These are phyloP conservation scores for Aspergillus versicolor DNA, from an alignment of 2,329 filamentous ascomycete species.

Conservation along the genomic window DNA sequence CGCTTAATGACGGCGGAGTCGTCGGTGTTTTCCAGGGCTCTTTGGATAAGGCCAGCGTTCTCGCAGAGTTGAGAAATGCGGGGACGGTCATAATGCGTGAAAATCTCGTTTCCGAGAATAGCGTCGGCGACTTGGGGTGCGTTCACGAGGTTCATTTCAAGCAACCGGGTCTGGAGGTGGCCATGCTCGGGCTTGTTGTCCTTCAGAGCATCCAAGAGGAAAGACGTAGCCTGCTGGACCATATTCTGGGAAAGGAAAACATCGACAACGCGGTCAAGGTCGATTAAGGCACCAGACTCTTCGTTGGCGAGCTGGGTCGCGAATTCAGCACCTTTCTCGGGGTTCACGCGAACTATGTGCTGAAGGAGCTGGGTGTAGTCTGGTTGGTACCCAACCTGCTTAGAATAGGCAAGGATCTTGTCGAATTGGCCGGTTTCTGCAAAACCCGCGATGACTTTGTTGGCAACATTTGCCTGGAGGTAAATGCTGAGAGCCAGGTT, in stretches of 20 bases:
- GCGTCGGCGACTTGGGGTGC: conserved; percentile 97
- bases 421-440: conserved; percentile 97
- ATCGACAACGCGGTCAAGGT: conserved; percentile 91
- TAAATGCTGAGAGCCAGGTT: conserved; percentile 87
- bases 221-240: conserved; percentile 97
- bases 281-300: conserved; percentile 81
- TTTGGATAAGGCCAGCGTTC: conserved; percentile 81
- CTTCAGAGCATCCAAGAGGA: conserved; percentile 91
- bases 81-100: conserved; percentile 90
- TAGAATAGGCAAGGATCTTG: conserved; percentile 89
- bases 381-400: conserved; percentile 83
- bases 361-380: conserved; percentile 91
- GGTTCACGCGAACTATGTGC: conserved; percentile 86
- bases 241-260: conserved; percentile 98
- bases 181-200: conserved; percentile 93
- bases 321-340: conserved; percentile 93
- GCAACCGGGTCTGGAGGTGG: conserved; percentile 84
- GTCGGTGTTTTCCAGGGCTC: conserved; percentile 92
- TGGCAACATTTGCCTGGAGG: conserved; percentile 80
- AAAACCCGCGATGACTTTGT: conserved; percentile 93
- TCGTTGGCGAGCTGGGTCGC: conserved; percentile 89
- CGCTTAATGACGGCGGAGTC: conserved; percentile 89
- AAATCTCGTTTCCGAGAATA: conserved; percentile 97
- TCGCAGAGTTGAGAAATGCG: conserved; percentile 90
- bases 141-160: conserved; percentile 98